Percentiles rank a stretch among this genome's conserved stretches.
These are phyloP conservation scores for Kodamaea laetipori DNA, from an alignment of 805 yeast species.

Conservation along the genomic window DNA sequence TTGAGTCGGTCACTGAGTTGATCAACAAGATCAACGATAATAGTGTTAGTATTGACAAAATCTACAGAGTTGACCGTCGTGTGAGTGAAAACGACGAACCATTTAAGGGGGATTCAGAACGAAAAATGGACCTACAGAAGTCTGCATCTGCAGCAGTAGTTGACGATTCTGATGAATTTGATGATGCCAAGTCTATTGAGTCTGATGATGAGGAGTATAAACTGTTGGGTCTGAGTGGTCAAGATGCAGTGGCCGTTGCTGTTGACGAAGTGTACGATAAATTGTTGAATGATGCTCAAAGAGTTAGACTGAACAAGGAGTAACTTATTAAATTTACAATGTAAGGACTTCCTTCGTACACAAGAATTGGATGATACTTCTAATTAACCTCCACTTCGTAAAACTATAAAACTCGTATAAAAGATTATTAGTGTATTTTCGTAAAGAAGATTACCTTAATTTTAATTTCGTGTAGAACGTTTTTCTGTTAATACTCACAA, in stretches of 20 bases:
- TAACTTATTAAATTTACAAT: conserved; percentile 1
- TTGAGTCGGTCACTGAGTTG: conserved; percentile 66
- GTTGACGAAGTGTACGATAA: conserved; percentile 79
- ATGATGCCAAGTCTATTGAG: conserved; percentile 6
- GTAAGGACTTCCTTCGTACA: too few species aligned
- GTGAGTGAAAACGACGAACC: neutral
- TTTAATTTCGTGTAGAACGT: too few species aligned
- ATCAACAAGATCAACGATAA: conserved; percentile 63
- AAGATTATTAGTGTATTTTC: too few species aligned
- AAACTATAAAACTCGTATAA: too few species aligned
- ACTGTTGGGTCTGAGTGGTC: neutral
- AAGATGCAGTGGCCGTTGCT: conserved; percentile 25
- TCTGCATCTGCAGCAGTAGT: neutral
- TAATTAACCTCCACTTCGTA: too few species aligned
- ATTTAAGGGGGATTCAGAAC: neutral
- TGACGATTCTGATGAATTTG: conserved; percentile 4
- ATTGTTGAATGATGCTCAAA: conserved; percentile 64
- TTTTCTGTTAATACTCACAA: too few species aligned
- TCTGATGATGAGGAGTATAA: neutral
- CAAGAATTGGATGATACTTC: too few species aligned
- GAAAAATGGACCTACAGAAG: neutral
- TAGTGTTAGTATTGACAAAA: conserved; percentile 50
- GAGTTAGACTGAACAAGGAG: conserved; percentile 50
- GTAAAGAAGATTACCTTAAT: too few species aligned
- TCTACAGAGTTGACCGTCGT: conserved; percentile 35